A percentile compares a stretch with the other conserved stretches of the same genome.
These are phyloP conservation scores for Phyllostachys edulis DNA, from an alignment of 176 grass and related monocot genomes.

Conservation along the genomic window DNA sequence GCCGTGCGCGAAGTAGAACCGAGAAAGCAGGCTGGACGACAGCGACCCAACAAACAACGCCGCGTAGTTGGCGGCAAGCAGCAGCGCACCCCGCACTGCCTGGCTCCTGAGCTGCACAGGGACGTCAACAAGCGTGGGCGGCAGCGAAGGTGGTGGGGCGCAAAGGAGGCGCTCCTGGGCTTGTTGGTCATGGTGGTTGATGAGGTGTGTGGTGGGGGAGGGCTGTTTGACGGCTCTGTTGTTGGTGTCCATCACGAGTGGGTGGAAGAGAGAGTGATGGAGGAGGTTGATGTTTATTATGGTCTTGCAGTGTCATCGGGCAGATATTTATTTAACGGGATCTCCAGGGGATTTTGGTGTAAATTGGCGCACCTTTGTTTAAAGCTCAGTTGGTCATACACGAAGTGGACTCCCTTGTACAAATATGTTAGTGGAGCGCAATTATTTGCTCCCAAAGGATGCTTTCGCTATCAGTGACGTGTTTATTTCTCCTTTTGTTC, in stretches of 20 bases:
- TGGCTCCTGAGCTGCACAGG: background rate
- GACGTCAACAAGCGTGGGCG: background rate
- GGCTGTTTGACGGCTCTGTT: background rate
- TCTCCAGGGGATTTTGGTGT: background rate
- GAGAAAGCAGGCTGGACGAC: constrained; percentile 25
- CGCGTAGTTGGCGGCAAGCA: constrained; percentile 2
- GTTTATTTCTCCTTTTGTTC: background rate
- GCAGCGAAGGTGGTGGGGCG: background rate
- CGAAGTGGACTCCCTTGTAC: constrained; percentile 4
- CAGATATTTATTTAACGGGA: background rate
- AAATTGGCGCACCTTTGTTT: background rate
- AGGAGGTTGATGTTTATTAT: background rate
- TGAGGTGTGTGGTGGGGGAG: background rate
- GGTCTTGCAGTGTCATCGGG: background rate
- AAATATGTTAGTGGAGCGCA: background rate
- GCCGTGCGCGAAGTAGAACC: constrained; percentile 52
- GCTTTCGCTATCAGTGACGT: constrained; percentile 5
- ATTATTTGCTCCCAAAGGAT: constrained; percentile 22
- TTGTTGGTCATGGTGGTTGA: background rate
- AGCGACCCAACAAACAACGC: constrained; percentile 16
- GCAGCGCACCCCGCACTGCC: background rate
- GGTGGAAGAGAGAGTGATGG: background rate
- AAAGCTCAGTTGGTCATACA: background rate
- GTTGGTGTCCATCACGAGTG: constrained; percentile 14
- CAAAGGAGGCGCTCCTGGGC: background rate